Evolutionary conservation across 805 yeast genomes (phyloP), one percentile per base, ranked within the genome.

Genomic region (Suhomyces vadensis): DNA sequence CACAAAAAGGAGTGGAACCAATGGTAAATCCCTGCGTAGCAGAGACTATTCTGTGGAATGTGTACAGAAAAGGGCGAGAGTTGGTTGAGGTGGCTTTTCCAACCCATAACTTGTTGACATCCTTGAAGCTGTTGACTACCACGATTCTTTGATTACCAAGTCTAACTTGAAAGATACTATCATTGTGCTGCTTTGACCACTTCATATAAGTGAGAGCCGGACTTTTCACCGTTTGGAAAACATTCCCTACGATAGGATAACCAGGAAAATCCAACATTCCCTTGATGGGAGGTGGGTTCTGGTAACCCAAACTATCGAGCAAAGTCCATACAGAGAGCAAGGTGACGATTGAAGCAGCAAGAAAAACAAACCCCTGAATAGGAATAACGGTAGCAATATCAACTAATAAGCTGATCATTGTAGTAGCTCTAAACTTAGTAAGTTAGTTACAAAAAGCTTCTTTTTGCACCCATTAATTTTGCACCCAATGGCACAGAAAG

Each of bases 41-140:
- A 0, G 85, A 74, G 35, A 85, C 68, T 2, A 85, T 70, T 14
- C 71, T 65, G 62, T 87, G 94, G 63, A 87, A 86, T 1, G 90
- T 83, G 59, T 78, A 78, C 42, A 77, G 67, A 16, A 72, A 61
- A 0, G 94, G 94, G 33, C 95, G 66, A 1, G 92, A 85, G 52
- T 79, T 82, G 47, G 78, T 78, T 3, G 82, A 77, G 25, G 68
- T 58, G 6, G 81, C 65, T 35, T 61, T 48, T 11, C 53, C 54
- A 21, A 75, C 59, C 86, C 87, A 84, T 3, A 86, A 61, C 19
- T 65, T 65, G 29, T 63, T 58, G 1, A 82, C 79, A 5, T 83
- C 74, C 3, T 73, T 75, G 51, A 66, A 82, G 1, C 85, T 75
- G 56, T 86, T 84, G n/a, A 81, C 91, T 13, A 87, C 82, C 9